Evolutionary conservation across 768 basidiomycete species (phyloP).

Genomic region (Arthromyces matolae): DNA sequence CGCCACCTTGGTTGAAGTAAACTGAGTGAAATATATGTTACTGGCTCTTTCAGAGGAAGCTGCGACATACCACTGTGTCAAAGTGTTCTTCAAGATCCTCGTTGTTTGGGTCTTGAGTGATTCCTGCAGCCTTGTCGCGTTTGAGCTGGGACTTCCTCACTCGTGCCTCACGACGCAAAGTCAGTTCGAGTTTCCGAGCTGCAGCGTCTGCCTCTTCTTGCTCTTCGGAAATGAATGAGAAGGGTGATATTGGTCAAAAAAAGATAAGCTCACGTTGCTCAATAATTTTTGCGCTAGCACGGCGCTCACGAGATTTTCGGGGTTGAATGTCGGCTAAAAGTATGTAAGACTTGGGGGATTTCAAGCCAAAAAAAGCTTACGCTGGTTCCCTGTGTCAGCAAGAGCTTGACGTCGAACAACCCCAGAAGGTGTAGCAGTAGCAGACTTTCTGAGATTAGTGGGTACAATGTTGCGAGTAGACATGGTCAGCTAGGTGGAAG

Average conservation of each 20-base stretch:
- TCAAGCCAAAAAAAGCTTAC: no score
- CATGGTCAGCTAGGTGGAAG: no score
- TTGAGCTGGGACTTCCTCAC: not conserved
- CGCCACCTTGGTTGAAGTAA: not conserved
- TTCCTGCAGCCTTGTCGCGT: conserved; percentile 4
- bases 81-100: not conserved
- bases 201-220: not conserved
- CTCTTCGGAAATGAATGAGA: no score
- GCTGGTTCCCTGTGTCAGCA: no score
- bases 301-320: not conserved
- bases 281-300: not conserved
- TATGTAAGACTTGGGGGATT: no score
- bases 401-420: no score
- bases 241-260: no score
- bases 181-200: not conserved
- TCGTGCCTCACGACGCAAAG: not conserved
- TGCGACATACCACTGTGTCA: not conserved
- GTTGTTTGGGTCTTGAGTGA: conserved; percentile 1
- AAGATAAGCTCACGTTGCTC: conserved; percentile 1
- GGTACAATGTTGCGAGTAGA: no score
- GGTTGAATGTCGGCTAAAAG: no score
- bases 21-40: not conserved
- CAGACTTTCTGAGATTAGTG: no score
- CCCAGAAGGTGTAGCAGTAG: no score
- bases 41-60: not conserved